Base-by-base conservation (phyloP, 345 rosid genomes). In the Eutrema yunnanense region DNA sequence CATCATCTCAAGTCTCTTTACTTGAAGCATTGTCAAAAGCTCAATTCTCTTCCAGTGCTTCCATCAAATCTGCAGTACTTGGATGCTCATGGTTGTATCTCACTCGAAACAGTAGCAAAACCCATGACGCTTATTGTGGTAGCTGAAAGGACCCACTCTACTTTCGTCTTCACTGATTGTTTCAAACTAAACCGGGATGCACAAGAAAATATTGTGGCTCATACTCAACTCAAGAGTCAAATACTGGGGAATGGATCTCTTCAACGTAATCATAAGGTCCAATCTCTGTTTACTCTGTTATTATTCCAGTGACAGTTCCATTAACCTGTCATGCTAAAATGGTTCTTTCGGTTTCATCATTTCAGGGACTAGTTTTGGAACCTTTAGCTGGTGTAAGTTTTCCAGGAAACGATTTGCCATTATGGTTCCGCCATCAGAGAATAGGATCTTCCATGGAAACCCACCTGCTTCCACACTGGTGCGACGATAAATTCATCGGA, bases 341-440 rank as follows among this genome's bases (percentile, higher is more conserved):
- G 8, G 3, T 0, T 22, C 29, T 51, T 41, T 13, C 1, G 2
- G 12, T 51, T 53, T 22, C 55, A n/a, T 67, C 11, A 27, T 68
- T 62, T 36, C 71, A 75, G 79, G 79, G 58, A 6, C 36, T 44
- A 6, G 74, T 68, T 51, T 16, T 47, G 16, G 79, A 69, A 19
- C 71, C 79, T 55, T 22, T 69, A 19, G 30, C 22, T 62, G 16
- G 46, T 29, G 61, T 46, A 34, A 53, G 66, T 69, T 69, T 76
- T 69, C 75, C 79, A 29, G 79, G 75, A 38, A 62, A 46, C 5
- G 79, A 76, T 4, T 62, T 76, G 47, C 75, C 75, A 11, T 38
- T 55, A 62, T 76, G 79, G 79, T 76, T 76, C 52, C 71, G 65
- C 8, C 79, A 76, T 55, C 79, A 76, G 44, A 76, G 71, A 55